These are phyloP conservation scores for Chaetothyriales sp. DNA, from an alignment of 2,329 filamentous ascomycete genomes.

Conservation along the genomic window DNA sequence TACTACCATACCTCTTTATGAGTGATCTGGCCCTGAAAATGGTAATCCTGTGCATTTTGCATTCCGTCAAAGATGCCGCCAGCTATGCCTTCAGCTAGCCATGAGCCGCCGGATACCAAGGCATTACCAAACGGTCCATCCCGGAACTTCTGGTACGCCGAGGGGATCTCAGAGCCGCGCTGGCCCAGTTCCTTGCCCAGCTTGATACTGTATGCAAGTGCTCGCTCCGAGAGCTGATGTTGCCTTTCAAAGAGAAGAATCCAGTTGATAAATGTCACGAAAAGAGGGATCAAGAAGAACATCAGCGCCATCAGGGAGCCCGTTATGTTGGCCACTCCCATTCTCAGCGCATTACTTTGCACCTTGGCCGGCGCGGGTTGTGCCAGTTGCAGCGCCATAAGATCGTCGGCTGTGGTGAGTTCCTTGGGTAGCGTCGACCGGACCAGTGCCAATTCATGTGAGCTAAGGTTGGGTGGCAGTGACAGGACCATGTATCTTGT, in stretches of 20 bases:
- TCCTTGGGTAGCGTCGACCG: not conserved
- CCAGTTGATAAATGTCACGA: not conserved
- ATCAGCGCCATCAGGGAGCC: not conserved
- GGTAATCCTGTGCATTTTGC: not conserved
- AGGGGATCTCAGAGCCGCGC: not conserved
- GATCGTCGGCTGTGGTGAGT: not conserved
- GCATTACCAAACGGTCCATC: not conserved
- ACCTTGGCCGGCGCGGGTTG: not conserved
- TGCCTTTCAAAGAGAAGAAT: constrained; percentile 2
- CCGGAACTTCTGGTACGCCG: not conserved
- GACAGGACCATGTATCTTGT: not conserved
- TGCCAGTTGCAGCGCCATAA: not conserved
- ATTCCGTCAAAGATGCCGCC: not conserved
- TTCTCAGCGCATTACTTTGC: not conserved
- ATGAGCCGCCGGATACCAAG: not conserved
- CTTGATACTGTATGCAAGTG: not conserved
- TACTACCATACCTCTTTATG: not conserved
- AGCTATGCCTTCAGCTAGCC: not conserved
- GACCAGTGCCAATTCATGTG: not conserved
- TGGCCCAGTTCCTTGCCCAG: not conserved
- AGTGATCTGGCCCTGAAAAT: not conserved
- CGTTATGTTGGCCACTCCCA: not conserved
- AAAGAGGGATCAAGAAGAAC: constrained; percentile 1
- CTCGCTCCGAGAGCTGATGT: constrained; percentile 1
- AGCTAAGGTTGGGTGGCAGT: not conserved